phyloP scores from a whole-genome alignment of 768 basidiomycete genomes.

The Hysterangium stoloniferum region DNA sequence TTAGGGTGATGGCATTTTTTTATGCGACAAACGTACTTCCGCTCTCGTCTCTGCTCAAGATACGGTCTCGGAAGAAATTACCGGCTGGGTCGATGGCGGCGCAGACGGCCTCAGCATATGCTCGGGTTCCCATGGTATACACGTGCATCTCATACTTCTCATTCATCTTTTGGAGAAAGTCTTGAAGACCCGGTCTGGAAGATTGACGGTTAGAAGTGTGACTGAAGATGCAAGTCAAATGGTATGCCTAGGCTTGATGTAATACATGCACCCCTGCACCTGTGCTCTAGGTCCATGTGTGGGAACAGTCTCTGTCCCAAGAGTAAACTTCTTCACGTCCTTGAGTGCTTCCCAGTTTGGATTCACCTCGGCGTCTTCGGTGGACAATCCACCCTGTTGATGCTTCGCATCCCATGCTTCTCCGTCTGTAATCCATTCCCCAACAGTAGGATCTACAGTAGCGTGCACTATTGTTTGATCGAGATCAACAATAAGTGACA shows the following conservation, averaged over 20 bases:
- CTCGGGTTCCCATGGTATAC: constrained; percentile 98
- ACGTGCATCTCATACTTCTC: constrained; percentile 97
- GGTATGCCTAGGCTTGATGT: constrained; percentile 97
- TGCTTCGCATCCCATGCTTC: constrained; percentile 69
- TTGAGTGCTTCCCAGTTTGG: constrained; percentile 90
- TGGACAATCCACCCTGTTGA: constrained; percentile 27
- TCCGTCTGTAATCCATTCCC: constrained; percentile 91
- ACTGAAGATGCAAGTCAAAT: constrained; percentile 20
- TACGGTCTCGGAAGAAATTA: constrained; percentile 76
- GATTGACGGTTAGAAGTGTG: neutral
- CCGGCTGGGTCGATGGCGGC: constrained; percentile 87
- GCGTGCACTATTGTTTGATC: constrained; percentile 99
- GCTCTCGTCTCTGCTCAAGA: constrained; percentile 92
- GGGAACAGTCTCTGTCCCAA: constrained; percentile 70
- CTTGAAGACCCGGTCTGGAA: constrained; percentile 69
- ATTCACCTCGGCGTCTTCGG: constrained; percentile 54
- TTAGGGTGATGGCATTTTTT: neutral
- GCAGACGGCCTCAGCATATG: constrained; percentile 94
- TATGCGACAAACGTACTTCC: constrained; percentile 63
- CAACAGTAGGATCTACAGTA: constrained; percentile 96
- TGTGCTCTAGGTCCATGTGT: constrained; percentile 43
- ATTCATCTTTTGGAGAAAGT: constrained; percentile 67
- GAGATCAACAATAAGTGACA: constrained; percentile 95
- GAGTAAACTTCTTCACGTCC: constrained; percentile 83
- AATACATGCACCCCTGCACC: constrained; percentile 87